Percentiles rank a stretch among this genome's conserved stretches.
Conservation (phyloP, 2,329 filamentous ascomycete genomes). For the Aureobasidium pullulans region DNA sequence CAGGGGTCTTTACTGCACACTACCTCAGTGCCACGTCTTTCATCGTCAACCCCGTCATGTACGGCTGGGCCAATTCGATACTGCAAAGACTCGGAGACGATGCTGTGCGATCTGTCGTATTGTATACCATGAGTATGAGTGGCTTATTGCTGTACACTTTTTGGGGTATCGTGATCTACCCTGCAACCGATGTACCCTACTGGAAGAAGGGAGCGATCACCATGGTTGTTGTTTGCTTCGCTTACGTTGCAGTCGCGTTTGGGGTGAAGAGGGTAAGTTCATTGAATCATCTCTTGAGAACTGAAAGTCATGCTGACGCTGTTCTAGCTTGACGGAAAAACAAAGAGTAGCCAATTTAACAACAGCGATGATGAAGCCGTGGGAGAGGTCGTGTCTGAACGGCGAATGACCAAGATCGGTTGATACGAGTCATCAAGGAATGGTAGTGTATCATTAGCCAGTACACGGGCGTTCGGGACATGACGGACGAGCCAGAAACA, state of each 20-base stretch:
- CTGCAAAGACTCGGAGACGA: constrained; percentile 34
- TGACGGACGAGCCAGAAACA: too few relatives aligned
- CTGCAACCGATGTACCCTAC: constrained; percentile 43
- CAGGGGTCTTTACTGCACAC: constrained; percentile 31
- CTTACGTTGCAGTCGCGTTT: background rate
- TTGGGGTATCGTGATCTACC: constrained; percentile 19
- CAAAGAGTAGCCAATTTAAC: background rate
- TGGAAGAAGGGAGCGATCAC: constrained; percentile 37
- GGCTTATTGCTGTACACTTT: constrained; percentile 37
- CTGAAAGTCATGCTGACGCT: background rate
- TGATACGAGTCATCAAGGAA: too few relatives aligned
- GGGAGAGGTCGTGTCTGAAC: background rate
- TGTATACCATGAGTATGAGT: constrained; percentile 36
- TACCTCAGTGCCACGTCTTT: constrained; percentile 34
- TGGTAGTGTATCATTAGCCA: too few relatives aligned
- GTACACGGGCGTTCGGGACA: too few relatives aligned
- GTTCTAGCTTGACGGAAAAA: background rate
- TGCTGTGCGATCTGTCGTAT: constrained; percentile 32
- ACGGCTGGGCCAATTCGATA: constrained; percentile 35
- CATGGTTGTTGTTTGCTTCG: background rate
- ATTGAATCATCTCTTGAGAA: background rate
- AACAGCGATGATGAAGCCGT: background rate
- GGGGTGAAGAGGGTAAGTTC: background rate
- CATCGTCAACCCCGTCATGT: constrained; percentile 34
- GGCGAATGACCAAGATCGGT: background rate